Evolutionary conservation across 2,329 filamentous ascomycete genomes (phyloP).

Genomic region (Colletotrichum eremochloae): DNA sequence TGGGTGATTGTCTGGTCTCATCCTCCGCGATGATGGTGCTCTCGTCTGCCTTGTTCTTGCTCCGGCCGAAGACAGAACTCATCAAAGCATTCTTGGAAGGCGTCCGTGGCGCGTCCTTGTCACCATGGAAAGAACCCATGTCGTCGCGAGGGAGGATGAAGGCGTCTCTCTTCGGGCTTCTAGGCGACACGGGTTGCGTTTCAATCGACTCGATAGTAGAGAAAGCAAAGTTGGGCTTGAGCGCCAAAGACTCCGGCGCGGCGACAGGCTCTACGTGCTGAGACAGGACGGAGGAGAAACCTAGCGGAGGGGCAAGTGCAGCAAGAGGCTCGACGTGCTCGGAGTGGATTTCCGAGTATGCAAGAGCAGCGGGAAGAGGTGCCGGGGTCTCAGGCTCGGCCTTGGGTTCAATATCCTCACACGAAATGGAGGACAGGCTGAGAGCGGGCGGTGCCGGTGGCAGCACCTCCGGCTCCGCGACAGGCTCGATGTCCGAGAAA

Average conservation of each 20-base stretch:
- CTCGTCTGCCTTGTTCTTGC: conserved; percentile 55
- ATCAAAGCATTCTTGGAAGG: conserved; percentile 56
- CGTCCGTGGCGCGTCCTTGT: conserved; percentile 53
- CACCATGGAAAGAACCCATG: conserved; percentile 49
- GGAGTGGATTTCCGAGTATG: conserved; percentile 57
- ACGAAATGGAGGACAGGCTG: conserved; percentile 51
- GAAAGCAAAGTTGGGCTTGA: conserved; percentile 55
- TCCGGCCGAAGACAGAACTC: conserved; percentile 60
- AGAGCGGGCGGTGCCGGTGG: conserved; percentile 51
- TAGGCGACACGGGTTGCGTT: conserved; percentile 60
- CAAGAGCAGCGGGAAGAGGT: conserved; percentile 46
- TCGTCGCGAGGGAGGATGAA: conserved; percentile 70
- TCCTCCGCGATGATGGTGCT: conserved; percentile 73
- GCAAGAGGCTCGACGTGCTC: conserved; percentile 57
- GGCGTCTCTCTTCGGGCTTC: conserved; percentile 67
- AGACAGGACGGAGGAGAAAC: conserved; percentile 53
- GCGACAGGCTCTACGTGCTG: conserved; percentile 57
- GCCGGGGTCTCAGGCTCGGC: conserved; percentile 48
- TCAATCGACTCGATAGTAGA: conserved; percentile 61
- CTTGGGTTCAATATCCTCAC: conserved; percentile 51
- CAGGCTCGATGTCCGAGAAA: conserved; percentile 58
- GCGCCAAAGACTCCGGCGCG: conserved; percentile 42
- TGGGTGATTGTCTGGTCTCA: conserved; percentile 69
- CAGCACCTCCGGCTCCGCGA: conserved; percentile 52
- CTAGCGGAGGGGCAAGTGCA: conserved; percentile 49